A percentile compares a stretch with the other conserved stretches of the same genome.
phyloP scores from a whole-genome alignment of 352 stramenopile species.

The Saprolegnia parasitica region DNA sequence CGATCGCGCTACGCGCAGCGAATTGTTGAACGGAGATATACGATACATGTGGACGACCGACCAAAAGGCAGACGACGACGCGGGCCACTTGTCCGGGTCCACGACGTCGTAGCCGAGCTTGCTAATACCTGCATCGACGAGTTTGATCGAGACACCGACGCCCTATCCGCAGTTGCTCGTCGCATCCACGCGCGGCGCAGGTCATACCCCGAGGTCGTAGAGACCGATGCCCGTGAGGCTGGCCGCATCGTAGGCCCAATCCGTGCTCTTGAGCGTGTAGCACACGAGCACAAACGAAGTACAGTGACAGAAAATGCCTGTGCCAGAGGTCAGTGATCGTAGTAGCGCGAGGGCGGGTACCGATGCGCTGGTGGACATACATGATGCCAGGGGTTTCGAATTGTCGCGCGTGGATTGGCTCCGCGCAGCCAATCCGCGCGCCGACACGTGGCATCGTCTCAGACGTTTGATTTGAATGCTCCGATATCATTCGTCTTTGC shows the following conservation, averaged over 20 bases:
- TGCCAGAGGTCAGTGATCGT: background rate
- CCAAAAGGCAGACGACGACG: conserved; percentile 36
- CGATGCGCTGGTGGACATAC: conserved; percentile 13
- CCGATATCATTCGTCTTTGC: too few relatives aligned
- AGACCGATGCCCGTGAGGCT: conserved; percentile 75
- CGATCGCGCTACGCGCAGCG: conserved; percentile 34
- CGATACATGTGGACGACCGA: conserved; percentile 26
- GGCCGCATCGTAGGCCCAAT: conserved; percentile 58
- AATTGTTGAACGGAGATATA: background rate
- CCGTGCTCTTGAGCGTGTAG: conserved; percentile 38
- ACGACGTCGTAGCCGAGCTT: conserved; percentile 37
- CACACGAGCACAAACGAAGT: conserved; percentile 45
- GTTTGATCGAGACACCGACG: conserved; percentile 71
- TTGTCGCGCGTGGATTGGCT: background rate
- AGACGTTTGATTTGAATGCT: too few relatives aligned
- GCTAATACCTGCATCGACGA: conserved; percentile 62
- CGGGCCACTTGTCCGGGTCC: conserved; percentile 31
- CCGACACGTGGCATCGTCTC: too few relatives aligned
- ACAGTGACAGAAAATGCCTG: background rate
- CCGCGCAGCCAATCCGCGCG: too few relatives aligned
- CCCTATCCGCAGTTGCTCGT: conserved; percentile 36
- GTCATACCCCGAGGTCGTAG: conserved; percentile 52
- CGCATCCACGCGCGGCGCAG: background rate
- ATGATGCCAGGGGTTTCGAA: background rate
- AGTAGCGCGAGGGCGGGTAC: background rate